Base-by-base conservation (phyloP, 345 rosid genomes). In the Euphorbia tirucalli region DNA sequence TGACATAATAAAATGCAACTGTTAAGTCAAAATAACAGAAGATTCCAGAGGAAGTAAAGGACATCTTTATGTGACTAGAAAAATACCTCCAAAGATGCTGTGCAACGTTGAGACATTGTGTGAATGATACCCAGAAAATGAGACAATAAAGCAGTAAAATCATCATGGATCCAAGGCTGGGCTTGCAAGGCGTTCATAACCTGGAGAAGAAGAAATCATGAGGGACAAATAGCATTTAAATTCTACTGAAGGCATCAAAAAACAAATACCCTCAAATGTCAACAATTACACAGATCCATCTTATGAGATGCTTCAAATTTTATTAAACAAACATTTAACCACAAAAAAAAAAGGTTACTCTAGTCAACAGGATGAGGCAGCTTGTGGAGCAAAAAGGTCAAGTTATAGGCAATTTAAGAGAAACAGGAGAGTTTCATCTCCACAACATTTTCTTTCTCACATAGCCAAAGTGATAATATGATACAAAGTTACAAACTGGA, bases 51-150 rank as follows among this genome's bases (percentile, higher is more conserved):
- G 44, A 27, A 44, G 13, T 13, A n/a, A 54, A 59, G 21, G 14
- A 41, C 9, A 49, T n/a, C 0, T 18, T 22, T 35, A 14, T 10
- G 24, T 46, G 22, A 19, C 13, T 25, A 54, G 46, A 59, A 72
- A 28, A 48, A 43, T 80, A 95, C 99, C 99, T 92, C 93, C 77
- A 95, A 77, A 37, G 95, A 88, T 75, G 91, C 63, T 71, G 82
- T 81, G 84, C 97, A 92, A 27, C 97, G 93, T 48, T 81, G 83
- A 78, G 88, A 82, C 99, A 92, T 92, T 69, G 96, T 95, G 78
- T 85, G 87, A 73, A 95, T 73, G 43, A 95, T 88, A 66, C 84
- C 84, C 83, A 95, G 77, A 83, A 90, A 89, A 74, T 87, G 97
- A 70, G 90, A 84, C 70, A 85, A 18, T 71, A 87, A 79, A 65